Evolutionary conservation across 2,329 filamentous ascomycete species (phyloP).

Genomic region (Neopestalotiopsis sp.): DNA sequence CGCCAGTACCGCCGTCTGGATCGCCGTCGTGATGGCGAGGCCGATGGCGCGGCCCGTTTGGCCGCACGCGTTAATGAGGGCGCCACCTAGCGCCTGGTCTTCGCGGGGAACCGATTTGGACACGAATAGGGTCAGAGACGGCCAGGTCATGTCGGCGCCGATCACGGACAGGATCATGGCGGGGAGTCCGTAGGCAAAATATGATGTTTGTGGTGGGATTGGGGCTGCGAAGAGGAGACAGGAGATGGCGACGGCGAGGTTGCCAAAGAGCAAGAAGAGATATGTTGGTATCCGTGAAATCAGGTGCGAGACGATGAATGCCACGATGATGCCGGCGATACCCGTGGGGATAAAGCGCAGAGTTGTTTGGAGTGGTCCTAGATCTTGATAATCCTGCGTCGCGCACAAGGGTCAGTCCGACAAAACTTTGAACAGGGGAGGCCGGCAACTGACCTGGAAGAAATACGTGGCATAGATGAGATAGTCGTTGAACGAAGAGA

Average conservation of each 20-base stretch:
- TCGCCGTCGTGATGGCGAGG: conserved; percentile 66
- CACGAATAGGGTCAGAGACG: conserved; percentile 68
- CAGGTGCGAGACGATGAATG: conserved; percentile 59
- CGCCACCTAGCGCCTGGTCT: conserved; percentile 72
- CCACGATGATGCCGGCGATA: conserved; percentile 61
- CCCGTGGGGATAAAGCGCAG: conserved; percentile 72
- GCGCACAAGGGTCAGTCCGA: neutral
- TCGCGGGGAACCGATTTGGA: conserved; percentile 64
- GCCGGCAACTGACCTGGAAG: conserved; percentile 53
- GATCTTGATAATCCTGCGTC: conserved; percentile 60
- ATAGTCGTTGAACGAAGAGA: conserved; percentile 70
- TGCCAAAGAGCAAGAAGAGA: conserved; percentile 63
- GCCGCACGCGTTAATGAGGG: conserved; percentile 69
- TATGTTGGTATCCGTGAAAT: conserved; percentile 62
- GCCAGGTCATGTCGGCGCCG: conserved; percentile 71
- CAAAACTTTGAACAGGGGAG: no score
- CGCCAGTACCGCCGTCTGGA: conserved; percentile 67
- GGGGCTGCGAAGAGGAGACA: conserved; percentile 68
- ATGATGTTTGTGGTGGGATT: conserved; percentile 63
- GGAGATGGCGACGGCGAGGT: conserved; percentile 57
- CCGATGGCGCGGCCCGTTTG: conserved; percentile 71
- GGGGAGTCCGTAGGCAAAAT: conserved; percentile 70
- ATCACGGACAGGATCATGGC: conserved; percentile 70
- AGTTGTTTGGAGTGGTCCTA: conserved; percentile 68
- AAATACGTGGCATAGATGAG: conserved; percentile 72